These are phyloP conservation scores for Ceriops decandra DNA, from an alignment of 345 rosid genomes.

Conservation along the genomic window DNA sequence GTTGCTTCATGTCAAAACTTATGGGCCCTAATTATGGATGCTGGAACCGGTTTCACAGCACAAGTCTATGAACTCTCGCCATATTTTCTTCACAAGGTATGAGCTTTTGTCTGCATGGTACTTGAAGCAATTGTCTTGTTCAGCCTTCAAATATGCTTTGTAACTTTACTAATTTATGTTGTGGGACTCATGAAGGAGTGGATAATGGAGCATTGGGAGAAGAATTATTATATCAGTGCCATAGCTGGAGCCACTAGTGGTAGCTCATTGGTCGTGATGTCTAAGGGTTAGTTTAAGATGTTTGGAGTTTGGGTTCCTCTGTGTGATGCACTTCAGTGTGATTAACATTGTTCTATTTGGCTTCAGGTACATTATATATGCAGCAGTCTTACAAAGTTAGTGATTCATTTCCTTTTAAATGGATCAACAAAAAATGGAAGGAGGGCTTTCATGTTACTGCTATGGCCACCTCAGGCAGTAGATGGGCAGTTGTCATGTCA, in stretches of 20 bases:
- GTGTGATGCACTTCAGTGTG: background rate
- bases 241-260: slow-evolving; percentile 92
- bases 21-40: slow-evolving; percentile 99
- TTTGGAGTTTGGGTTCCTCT: background rate
- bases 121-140: background rate
- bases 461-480: slow-evolving; percentile 89
- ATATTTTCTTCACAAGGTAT: slow-evolving; percentile 79
- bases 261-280: slow-evolving; percentile 94
- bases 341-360: background rate
- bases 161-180: slow-evolving; percentile 1
- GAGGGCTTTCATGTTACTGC: slow-evolving; percentile 91
- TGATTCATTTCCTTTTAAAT: slow-evolving; percentile 86
- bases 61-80: slow-evolving; percentile 92
- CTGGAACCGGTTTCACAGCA: slow-evolving; percentile 77
- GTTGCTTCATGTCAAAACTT: slow-evolving; percentile 87
- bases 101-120: background rate
- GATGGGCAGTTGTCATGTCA: slow-evolving; percentile 98
- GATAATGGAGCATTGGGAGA: slow-evolving; percentile 99
- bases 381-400: slow-evolving; percentile 98
- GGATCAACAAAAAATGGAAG: slow-evolving; percentile 97
- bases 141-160: background rate
- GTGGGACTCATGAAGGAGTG: slow-evolving; percentile 56
- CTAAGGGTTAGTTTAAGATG: slow-evolving; percentile 59
- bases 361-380: slow-evolving; percentile 62
- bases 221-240: slow-evolving; percentile 85